These are phyloP conservation scores for Sugiyamaella lignohabitans DNA, from an alignment of 805 yeast genomes.

Conservation along the genomic window DNA sequence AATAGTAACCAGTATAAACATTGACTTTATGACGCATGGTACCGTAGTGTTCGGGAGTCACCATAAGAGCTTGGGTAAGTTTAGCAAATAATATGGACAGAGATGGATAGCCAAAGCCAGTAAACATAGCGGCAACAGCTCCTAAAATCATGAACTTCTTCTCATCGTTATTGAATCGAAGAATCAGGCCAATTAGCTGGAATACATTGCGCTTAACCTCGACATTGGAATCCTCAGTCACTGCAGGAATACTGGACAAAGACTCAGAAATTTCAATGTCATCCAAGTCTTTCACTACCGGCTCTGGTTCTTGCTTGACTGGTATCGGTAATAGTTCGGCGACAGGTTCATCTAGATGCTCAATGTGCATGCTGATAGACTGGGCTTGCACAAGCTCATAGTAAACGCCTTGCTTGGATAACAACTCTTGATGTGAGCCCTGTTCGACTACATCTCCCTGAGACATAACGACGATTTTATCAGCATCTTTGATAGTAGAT, in stretches of 20 bases:
- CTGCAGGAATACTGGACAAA: background rate
- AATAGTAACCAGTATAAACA: conserved; percentile 30
- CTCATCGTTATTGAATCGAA: conserved; percentile 25
- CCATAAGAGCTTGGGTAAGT: conserved; percentile 30
- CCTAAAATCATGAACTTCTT: conserved; percentile 25
- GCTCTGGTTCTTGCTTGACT: conserved; percentile 10
- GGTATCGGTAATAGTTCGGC: background rate
- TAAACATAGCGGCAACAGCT: conserved; percentile 21
- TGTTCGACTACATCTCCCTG: conserved; percentile 46
- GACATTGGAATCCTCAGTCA: background rate
- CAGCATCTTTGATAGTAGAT: conserved; percentile 50
- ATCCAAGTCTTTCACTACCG: no score
- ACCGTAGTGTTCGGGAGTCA: conserved; percentile 23
- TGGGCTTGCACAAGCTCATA: conserved; percentile 32
- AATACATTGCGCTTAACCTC: background rate
- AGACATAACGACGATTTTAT: conserved; percentile 45
- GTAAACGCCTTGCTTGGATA: conserved; percentile 27
- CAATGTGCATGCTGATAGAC: conserved; percentile 19
- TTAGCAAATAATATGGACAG: conserved; percentile 34
- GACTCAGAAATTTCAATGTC: conserved; percentile 11
- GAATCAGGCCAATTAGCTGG: conserved; percentile 10
- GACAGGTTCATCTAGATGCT: conserved; percentile 4
- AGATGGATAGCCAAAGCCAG: conserved; percentile 35
- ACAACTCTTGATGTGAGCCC: conserved; percentile 36
- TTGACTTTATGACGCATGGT: conserved; percentile 33